A percentile compares a stretch with the other conserved stretches of the same genome.
Evolutionary conservation across 116 monocot genomes (phyloP).

Genomic region (Thalassia testudinum): DNA sequence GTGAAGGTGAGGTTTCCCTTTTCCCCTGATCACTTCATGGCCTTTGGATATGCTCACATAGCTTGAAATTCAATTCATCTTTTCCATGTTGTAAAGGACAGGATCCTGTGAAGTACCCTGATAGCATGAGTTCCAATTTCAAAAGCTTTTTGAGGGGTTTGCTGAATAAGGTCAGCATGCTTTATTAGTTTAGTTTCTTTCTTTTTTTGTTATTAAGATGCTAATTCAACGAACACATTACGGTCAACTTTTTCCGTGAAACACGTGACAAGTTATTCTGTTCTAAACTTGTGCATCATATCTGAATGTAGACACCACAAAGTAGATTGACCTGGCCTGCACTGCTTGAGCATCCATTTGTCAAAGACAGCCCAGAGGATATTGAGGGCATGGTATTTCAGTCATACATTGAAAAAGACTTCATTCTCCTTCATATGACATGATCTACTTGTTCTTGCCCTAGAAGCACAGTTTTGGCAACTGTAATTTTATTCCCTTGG

Average conservation of each 20-base stretch:
- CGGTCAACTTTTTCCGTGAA: too few relatives aligned
- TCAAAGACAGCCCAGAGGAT: slow-evolving; percentile 56
- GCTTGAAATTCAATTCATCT: too few relatives aligned
- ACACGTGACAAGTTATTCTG: neutral
- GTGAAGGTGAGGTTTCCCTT: slow-evolving; percentile 47
- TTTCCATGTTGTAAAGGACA: slow-evolving; percentile 7
- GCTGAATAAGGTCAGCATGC: slow-evolving; percentile 65
- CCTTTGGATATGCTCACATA: too few relatives aligned
- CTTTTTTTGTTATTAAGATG: slow-evolving; percentile 8
- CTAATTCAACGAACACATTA: too few relatives aligned
- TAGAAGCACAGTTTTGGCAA: neutral
- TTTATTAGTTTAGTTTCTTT: slow-evolving; percentile 2
- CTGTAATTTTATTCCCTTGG: neutral
- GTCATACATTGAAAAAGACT: neutral
- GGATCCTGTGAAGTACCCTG: slow-evolving; percentile 99
- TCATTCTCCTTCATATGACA: neutral
- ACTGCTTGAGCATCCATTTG: slow-evolving; percentile 94
- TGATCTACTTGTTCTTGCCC: neutral
- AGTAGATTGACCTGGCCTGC: slow-evolving; percentile 85
- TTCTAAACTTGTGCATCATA: neutral
- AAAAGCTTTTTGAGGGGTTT: slow-evolving; percentile 91
- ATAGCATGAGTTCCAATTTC: slow-evolving; percentile 79
- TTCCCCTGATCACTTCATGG: neutral
- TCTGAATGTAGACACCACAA: slow-evolving; percentile 45
- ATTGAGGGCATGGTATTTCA: slow-evolving; percentile 25